Evolutionary conservation across 768 basidiomycete genomes (phyloP), one percentile per base, ranked within the genome.

Genomic region (Termitomyces sp.): DNA sequence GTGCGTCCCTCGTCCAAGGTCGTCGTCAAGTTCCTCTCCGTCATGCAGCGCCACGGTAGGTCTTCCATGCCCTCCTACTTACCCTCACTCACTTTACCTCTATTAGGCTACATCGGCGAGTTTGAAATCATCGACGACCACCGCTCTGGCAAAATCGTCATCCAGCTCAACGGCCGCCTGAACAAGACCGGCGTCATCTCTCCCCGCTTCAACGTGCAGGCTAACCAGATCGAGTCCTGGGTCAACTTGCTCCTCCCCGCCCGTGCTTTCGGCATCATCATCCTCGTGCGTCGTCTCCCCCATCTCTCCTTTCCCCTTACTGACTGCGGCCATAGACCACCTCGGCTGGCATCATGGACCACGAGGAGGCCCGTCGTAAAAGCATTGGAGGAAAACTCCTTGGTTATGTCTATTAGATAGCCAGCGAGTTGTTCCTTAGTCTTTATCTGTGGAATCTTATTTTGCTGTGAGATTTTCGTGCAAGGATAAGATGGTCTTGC

Each of bases 171-270:
- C 71, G 97, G 97, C 49, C 91, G 94, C 61, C 85, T 99, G 68
- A 99, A 99, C 85, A 99, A 99, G 81, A 90, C 89, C n/a, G 97
- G 96, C 67, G 96, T 99, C 72, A 98, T 98, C 77, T 98, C 95
- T n/a, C 95, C 96, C 47, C 91, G 97, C 56, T 98, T 93, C 85
- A 98, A 98, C 78, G 86, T 98, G 67, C 91, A 95, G 72, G 88
- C 91, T 62, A 87, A 75, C 68, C 89, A 95, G 72, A 97, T 98
- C 69, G 93, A 96, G 77, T 80, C 82, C 63, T 98, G 96, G 96
- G 93, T 98, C 81, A 95, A 95, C 83, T 82, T 93, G 80, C 78
- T 99, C 60, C 85, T 98, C 61, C 97, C 97, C 60, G 88, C 96
- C 67, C 88, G 97, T 87, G 89, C 89, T 20, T 98, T 99, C 75